Percentiles rank a stretch among this genome's conserved stretches.
phyloP scores from a whole-genome alignment of 2,329 filamentous ascomycete species.

The Ophiosphaerella herpotricha region DNA sequence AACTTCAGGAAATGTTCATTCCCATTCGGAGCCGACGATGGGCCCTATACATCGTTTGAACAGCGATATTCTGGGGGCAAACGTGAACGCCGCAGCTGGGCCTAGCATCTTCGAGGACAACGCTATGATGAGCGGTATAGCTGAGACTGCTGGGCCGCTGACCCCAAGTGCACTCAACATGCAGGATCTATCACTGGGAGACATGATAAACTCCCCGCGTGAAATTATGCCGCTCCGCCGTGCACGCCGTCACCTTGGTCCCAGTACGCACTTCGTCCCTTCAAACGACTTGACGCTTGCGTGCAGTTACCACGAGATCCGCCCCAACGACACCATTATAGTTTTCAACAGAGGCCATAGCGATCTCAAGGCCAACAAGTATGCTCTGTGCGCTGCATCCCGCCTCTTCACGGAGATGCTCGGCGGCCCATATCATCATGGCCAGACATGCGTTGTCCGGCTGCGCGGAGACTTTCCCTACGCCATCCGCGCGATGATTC shows the following conservation, averaged over 20 bases:
- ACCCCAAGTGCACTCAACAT: constrained; percentile 19
- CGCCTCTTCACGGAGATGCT: constrained; percentile 19
- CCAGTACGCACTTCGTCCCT: neutral
- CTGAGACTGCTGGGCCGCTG: neutral
- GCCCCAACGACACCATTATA: constrained; percentile 18
- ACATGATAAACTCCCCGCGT: neutral
- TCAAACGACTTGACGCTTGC: neutral
- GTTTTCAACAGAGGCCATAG: constrained; percentile 22
- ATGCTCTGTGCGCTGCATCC: constrained; percentile 18
- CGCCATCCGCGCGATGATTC: constrained; percentile 21
- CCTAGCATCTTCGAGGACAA: constrained; percentile 8
- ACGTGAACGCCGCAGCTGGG: neutral
- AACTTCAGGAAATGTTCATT: neutral
- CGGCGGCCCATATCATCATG: constrained; percentile 9
- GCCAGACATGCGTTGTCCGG: constrained; percentile 15
- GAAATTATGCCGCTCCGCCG: neutral
- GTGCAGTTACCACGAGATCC: constrained; percentile 13
- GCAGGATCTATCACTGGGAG: constrained; percentile 15
- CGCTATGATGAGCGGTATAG: neutral
- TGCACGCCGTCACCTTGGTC: neutral
- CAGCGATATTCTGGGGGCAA: neutral
- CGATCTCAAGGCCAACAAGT: constrained; percentile 17
- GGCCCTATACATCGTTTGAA: neutral
- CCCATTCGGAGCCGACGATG: neutral
- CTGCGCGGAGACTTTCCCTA: constrained; percentile 28